phyloP scores from a whole-genome alignment of 352 stramenopile genomes.

The Pythium scleroteichum region DNA sequence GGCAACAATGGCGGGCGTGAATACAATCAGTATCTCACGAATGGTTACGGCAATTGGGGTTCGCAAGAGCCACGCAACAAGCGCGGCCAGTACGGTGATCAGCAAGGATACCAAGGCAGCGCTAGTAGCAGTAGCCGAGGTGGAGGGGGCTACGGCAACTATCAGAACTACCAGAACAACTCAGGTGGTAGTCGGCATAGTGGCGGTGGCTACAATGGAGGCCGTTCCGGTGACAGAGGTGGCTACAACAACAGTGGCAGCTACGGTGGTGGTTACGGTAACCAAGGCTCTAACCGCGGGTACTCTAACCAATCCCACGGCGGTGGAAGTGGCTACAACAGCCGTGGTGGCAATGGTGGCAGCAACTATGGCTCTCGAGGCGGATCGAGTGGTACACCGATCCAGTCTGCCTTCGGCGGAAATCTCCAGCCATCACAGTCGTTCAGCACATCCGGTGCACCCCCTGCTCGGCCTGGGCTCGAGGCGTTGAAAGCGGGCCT shows the following conservation, averaged over 20 bases:
- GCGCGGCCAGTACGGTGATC: slow-evolving; percentile 48
- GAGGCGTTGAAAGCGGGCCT: slow-evolving; percentile 81
- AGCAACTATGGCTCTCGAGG: slow-evolving; percentile 11
- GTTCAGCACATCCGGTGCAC: slow-evolving; percentile 44
- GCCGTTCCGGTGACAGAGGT: slow-evolving; percentile 16
- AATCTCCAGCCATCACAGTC: slow-evolving; percentile 49
- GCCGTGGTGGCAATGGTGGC: slow-evolving; percentile 6
- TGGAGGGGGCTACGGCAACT: slow-evolving; percentile 27
- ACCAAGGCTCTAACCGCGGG: slow-evolving; percentile 27
- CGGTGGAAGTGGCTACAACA: slow-evolving; percentile 24
- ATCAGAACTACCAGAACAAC: slow-evolving; percentile 26
- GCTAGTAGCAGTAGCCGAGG: slow-evolving; percentile 24
- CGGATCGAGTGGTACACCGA: slow-evolving; percentile 37
- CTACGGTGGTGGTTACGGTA: slow-evolving; percentile 27
- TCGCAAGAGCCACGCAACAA: slow-evolving; percentile 82
- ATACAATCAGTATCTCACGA: slow-evolving; percentile 80
- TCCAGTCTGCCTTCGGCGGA: slow-evolving; percentile 67
- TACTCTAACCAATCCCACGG: slow-evolving; percentile 29
- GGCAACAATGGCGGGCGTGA: slow-evolving; percentile 30
- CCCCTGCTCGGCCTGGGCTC: slow-evolving; percentile 45
- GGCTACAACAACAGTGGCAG: slow-evolving; percentile 10
- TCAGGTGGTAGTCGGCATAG: slow-evolving; percentile 1
- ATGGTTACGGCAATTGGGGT: slow-evolving; percentile 75
- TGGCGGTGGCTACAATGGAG: slow-evolving; percentile 19
- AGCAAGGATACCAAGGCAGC: slow-evolving; percentile 25